Base-by-base conservation (phyloP, 2,329 filamentous ascomycete genomes). In the Aspergillus sclerotialis region DNA sequence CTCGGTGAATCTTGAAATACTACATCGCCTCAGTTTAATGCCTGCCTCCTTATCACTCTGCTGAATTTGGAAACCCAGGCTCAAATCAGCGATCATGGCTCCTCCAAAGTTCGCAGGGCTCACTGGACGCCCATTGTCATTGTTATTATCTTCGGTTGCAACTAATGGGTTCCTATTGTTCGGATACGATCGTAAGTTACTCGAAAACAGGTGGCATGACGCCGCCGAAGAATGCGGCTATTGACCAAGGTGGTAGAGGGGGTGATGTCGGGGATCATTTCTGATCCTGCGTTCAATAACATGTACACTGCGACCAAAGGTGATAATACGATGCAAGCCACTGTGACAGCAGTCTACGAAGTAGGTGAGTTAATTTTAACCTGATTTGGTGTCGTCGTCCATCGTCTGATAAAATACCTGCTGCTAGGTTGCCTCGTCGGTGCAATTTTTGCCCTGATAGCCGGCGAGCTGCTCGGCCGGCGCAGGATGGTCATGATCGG, bases 101-200 rank as follows among this genome's bases (percentile, higher is more conserved):
- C 16, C 23, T 43, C 68, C 72, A 44, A 69, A 52, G 12, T 80
- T 68, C 52, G 70, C 73, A 53, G 77, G 78, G 56, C 64, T 81
- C 39, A 72, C 70, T 23, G 79, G 79, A 53, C 68, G 64, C 45
- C 64, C 61, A 24, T 66, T 82, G 34, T 74, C 71, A 12, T 47
- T 78, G 40, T 63, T 70, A 25, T 69, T 82, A 30, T 78, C 78
- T 2, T 68, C 71, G n/a, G 69, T 82, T 16, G 76, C 78, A 4
- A 81, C 78, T 1, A 78, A 75, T 32, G 77, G 75, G 14, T 79
- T 80, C 61, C 53, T 78, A 17, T 66, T 76, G n/a, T 76, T 75
- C 40, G 73, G 73, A 36, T 76, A 76, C 49, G 73, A 76, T 39
- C 73, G 63, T 68, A 48, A 44, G 61, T 53, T 9, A 2, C 16